Percentiles rank a stretch among this genome's conserved stretches.
These are phyloP conservation scores for Tuber aestivum DNA, from an alignment of 495 filamentous ascomycete genomes.

Conservation along the genomic window DNA sequence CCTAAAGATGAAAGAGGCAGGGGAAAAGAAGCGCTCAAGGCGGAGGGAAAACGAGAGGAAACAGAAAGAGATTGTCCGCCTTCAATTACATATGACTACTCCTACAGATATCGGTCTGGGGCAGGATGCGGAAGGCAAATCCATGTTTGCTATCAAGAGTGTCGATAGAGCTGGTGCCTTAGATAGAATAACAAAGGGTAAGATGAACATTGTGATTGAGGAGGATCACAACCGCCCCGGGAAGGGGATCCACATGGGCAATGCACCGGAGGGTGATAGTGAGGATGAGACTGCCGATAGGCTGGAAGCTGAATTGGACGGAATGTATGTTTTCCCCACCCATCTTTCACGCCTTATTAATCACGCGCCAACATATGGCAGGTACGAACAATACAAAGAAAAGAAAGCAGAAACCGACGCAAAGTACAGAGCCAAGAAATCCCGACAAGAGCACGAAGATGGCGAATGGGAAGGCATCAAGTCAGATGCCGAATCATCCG, in stretches of 20 bases:
- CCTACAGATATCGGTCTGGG: slow-evolving; percentile 95
- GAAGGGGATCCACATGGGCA: slow-evolving; percentile 55
- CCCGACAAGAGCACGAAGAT: slow-evolving; percentile 72
- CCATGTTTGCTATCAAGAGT: slow-evolving; percentile 74
- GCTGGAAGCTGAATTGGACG: slow-evolving; percentile 77
- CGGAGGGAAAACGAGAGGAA: slow-evolving; percentile 83
- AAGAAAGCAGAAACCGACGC: slow-evolving; percentile 70
- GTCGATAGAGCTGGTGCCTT: slow-evolving; percentile 68
- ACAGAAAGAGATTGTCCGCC: slow-evolving; percentile 78
- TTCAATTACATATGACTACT: slow-evolving; percentile 95
- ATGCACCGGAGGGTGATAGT: slow-evolving; percentile 56
- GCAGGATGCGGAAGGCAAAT: slow-evolving; percentile 67
- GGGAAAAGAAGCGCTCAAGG: slow-evolving; percentile 70
- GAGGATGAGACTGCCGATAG: slow-evolving; percentile 70
- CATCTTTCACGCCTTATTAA: neutral
- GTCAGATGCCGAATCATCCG: slow-evolving; percentile 57
- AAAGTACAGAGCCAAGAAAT: slow-evolving; percentile 82
- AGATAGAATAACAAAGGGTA: slow-evolving; percentile 67
- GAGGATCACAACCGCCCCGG: slow-evolving; percentile 50
- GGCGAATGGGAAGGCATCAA: slow-evolving; percentile 91
- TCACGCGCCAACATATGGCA: slow-evolving; percentile 8
- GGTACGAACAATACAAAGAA: slow-evolving; percentile 77
- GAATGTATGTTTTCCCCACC: slow-evolving; percentile 46
- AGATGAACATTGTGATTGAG: slow-evolving; percentile 59
- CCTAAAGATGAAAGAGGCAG: slow-evolving; percentile 67